A percentile compares a stretch with the other conserved stretches of the same genome.
phyloP scores from a whole-genome alignment of 331 rosid species.

The Erythrophleum ivorense region DNA sequence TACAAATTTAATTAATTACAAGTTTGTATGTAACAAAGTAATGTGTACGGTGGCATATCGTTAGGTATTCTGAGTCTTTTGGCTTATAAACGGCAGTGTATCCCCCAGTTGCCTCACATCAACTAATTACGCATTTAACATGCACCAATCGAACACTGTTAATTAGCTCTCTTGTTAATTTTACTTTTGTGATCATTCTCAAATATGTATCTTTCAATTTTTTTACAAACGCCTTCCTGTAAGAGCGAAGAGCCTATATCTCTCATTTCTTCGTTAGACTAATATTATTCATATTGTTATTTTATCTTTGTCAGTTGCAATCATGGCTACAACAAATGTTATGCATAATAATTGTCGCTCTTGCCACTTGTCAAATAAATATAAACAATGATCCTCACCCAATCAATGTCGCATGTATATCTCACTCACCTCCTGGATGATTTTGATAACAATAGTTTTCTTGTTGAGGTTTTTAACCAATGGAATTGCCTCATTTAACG shows the following conservation, averaged over 20 bases:
- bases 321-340: not conserved
- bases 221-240: not conserved
- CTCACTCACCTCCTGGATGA: too few relatives aligned
- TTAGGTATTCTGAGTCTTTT: not conserved
- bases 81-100: not conserved
- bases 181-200: not conserved
- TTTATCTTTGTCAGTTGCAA: not conserved
- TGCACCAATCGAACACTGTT: not conserved
- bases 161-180: not conserved
- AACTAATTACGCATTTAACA: not conserved
- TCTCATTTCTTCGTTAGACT: too few relatives aligned
- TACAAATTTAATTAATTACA: not conserved
- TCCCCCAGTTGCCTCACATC: not conserved
- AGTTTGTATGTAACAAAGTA: not conserved
- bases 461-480: too few relatives aligned
- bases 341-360: not conserved
- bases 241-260: too few relatives aligned
- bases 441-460: not conserved
- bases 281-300: too few relatives aligned
- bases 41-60: conserved; percentile 23
- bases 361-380: too few relatives aligned
- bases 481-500: too few relatives aligned
- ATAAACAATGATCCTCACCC: not conserved
- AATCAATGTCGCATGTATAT: not conserved
- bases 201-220: too few relatives aligned